Evolutionary conservation across 768 basidiomycete species (phyloP), one percentile per base, ranked within the genome.

Genomic region (Agaricus subrufescens): DNA sequence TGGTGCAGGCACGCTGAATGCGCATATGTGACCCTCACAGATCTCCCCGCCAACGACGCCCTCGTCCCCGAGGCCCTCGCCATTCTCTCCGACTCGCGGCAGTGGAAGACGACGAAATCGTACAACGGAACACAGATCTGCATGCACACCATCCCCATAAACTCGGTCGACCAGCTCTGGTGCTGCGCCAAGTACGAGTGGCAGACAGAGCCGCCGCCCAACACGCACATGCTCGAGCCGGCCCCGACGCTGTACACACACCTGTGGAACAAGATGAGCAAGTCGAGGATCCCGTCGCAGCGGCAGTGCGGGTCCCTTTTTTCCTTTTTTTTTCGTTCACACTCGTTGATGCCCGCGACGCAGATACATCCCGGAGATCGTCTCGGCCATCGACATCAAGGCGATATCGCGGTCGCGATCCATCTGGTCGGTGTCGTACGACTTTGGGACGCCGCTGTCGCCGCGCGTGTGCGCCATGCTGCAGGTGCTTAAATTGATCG

Each of bases 341-440:
- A 30, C 38, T 8, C 42, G 11, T 25, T 23, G 6, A 46, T 23
- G 7, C 2, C 26, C 45, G 9, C 19, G 9, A 23, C 45, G 8
- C 23, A 86, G 85, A 61, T 84, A 78, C 62, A 73, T 83, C 1
- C 66, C 72, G 1, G 71, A 73, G 19, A 75, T 87, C 61, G 75
- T 80, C 66, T 81, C 82, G 62, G 80, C 78, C 3, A 75, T 75
- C 6, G 66, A 72, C 43, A 69, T 86, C 64, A 77, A 80, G 66
- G 73, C 73, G 38, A 69, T 86, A 52, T 83, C 82, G 1, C 73
- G 77, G 14, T 76, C 70, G 9, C 77, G 80, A 58, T 73, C 77
- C 2, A 77, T 86, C 59, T 86, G 84, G 85, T 76, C 80, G 0
- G 65, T 81, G 56, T 76, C 78, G 58, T 83, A 83, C 63, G 76